A percentile compares a stretch with the other conserved stretches of the same genome.
Conservation (phyloP, 192 early-diverging fungal species). For the Backusella morwellensis region DNA sequence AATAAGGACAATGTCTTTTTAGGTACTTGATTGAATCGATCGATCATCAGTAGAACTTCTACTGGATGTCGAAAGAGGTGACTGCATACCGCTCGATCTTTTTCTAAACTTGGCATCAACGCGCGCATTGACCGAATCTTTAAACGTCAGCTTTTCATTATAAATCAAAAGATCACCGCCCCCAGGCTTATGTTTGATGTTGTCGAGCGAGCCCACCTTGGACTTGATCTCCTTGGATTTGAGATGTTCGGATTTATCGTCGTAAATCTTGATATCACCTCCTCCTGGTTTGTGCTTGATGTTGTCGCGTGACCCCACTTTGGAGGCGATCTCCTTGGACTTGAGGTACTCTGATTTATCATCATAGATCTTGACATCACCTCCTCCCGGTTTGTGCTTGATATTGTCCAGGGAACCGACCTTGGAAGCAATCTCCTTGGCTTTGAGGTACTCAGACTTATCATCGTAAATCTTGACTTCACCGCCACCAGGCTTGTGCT, state of each 20-base stretch:
- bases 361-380: not conserved
- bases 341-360: not conserved
- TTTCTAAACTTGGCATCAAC: not conserved
- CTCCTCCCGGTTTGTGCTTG: constrained; percentile 12
- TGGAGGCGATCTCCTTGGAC: not conserved
- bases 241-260: constrained; percentile 1
- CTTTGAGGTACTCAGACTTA: not conserved
- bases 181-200: constrained; percentile 22
- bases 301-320: not conserved
- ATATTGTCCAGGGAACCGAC: not conserved
- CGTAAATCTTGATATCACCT: constrained; percentile 5
- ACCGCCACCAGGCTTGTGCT: constrained; percentile 15
- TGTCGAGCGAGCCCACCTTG: constrained; percentile 17
- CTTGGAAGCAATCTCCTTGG: not conserved
- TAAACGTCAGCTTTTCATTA: constrained; percentile 8
- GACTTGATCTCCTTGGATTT: not conserved
- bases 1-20: not conserved
- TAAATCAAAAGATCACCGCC: constrained; percentile 11
- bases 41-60: not conserved
- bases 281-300: constrained; percentile 22
- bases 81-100: not conserved
- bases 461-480: not conserved
- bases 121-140: not conserved
- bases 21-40: not conserved
- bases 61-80: not conserved